Evolutionary conservation across 2,329 filamentous ascomycete species (phyloP), one percentile per base, ranked within the genome.

Genomic region (Allantophomopsis lycopodina): DNA sequence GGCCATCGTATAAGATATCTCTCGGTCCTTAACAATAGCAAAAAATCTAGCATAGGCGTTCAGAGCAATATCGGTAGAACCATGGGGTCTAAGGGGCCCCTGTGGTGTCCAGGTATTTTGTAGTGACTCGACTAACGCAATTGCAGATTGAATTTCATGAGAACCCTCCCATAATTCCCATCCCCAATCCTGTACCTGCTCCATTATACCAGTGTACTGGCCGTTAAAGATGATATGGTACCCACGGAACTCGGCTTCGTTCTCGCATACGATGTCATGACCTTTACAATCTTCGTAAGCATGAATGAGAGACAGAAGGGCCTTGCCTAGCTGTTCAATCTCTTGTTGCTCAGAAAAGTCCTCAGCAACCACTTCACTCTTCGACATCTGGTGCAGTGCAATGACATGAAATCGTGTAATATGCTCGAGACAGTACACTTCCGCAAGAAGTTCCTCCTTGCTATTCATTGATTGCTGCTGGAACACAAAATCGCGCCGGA

Each of bases 261-360:
- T 79, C 42, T 67, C 60, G 50, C 76, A 81, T 5, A 54, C 43
- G 32, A 80, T 67, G 2, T 65, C 65, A 42, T 73, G 68, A n/a
- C 67, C 63, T 34, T 66, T 66, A 52, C 76, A 79, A 48, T 79
- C 73, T 46, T 80, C 74, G 50, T 83, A 83, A 2, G 76, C 63
- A 46, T 81, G 72, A 41, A 76, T 71, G 12, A 83, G 60, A 1
- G 78, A 80, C 12, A 81, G 62, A 4, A 83, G 60, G 0, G 76
- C 69, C 49, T 80, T 79, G 31, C 72, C 70, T 13, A 83, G 63
- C 51, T 82, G 78, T 52, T 82, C 77, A 17, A 76, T 62, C 54
- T 83, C 78, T 50, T 81, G 77, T 45, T 78, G 75, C 48, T 78
- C 72, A 4, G 73, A 73, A 48, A 79, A 81, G 41, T 73, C 72